A percentile compares a stretch with the other conserved stretches of the same genome.
phyloP scores from a whole-genome alignment of 495 filamentous ascomycete genomes.

The Recurvomyces mirabilis region DNA sequence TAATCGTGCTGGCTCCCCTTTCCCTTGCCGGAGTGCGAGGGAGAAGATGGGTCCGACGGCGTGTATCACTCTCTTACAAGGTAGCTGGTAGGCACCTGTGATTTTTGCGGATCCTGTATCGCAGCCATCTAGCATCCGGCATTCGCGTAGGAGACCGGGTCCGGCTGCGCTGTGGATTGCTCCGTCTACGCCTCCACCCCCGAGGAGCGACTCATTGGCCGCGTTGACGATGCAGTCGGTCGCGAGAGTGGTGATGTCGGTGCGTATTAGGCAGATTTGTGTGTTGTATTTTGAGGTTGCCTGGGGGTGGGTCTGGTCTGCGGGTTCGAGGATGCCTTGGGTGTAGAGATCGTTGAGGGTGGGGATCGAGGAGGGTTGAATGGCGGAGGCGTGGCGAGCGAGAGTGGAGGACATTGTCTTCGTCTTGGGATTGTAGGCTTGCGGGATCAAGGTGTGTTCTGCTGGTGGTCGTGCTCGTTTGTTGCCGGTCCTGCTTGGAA shows the following conservation, averaged over 20 bases:
- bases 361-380: constrained; percentile 15
- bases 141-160: constrained; percentile 54
- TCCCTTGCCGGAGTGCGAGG: constrained; percentile 15
- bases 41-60: constrained; percentile 82
- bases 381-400: constrained; percentile 9
- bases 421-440: no score
- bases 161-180: constrained; percentile 80
- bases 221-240: constrained; percentile 89
- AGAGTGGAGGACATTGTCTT: no score
- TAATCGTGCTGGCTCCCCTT: constrained; percentile 36
- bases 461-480: no score
- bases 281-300: constrained; percentile 41
- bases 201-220: constrained; percentile 66
- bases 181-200: constrained; percentile 66
- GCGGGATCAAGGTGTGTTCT: no score
- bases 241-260: constrained; percentile 72
- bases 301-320: constrained; percentile 25
- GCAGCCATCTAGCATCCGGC: constrained; percentile 56
- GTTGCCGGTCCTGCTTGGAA: no score
- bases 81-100: constrained; percentile 64
- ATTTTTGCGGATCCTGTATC: constrained; percentile 73
- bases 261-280: constrained; percentile 55
- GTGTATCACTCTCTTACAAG: constrained; percentile 71
- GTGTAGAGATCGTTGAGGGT: constrained; percentile 20
- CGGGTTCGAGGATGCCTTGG: constrained; percentile 8